phyloP scores from a whole-genome alignment of 2,329 filamentous ascomycete species.

The Scedosporium aurantiacum region DNA sequence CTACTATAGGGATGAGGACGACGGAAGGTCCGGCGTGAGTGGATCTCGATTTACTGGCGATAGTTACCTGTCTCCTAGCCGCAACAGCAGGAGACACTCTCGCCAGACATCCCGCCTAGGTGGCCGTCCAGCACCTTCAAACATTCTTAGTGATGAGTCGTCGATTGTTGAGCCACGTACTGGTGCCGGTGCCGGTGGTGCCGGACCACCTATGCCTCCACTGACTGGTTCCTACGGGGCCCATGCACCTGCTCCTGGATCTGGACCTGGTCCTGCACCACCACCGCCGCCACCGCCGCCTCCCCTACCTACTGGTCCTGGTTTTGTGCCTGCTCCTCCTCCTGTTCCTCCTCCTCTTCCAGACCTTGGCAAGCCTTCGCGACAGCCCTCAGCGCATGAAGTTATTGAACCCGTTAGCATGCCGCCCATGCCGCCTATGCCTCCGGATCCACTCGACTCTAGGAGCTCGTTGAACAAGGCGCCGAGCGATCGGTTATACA shows the following conservation, averaged over 20 bases:
- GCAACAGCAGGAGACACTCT: conserved; percentile 14
- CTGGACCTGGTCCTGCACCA: background rate
- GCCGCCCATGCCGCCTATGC: conserved; percentile 46
- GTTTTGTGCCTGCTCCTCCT: background rate
- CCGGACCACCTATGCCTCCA: conserved; percentile 12
- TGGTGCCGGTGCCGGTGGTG: conserved; percentile 9
- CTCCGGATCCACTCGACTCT: conserved; percentile 34
- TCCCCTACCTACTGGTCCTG: background rate
- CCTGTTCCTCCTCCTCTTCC: background rate
- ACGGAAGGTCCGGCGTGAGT: conserved; percentile 47
- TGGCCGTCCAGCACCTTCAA: background rate
- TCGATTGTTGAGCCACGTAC: conserved; percentile 12
- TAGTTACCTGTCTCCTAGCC: conserved; percentile 41
- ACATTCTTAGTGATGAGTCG: conserved; percentile 17
- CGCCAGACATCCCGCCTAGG: background rate
- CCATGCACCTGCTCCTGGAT: background rate
- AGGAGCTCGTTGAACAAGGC: background rate
- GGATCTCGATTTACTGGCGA: conserved; percentile 61
- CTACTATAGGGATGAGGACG: conserved; percentile 33
- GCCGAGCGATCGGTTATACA: background rate
- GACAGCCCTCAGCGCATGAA: conserved; percentile 1
- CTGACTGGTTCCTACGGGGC: conserved; percentile 12
- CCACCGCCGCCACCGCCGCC: background rate
- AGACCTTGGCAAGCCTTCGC: background rate
- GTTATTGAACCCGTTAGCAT: conserved; percentile 31